Base-by-base conservation (phyloP, 768 basidiomycete genomes). In the Boletus sensibilis region DNA sequence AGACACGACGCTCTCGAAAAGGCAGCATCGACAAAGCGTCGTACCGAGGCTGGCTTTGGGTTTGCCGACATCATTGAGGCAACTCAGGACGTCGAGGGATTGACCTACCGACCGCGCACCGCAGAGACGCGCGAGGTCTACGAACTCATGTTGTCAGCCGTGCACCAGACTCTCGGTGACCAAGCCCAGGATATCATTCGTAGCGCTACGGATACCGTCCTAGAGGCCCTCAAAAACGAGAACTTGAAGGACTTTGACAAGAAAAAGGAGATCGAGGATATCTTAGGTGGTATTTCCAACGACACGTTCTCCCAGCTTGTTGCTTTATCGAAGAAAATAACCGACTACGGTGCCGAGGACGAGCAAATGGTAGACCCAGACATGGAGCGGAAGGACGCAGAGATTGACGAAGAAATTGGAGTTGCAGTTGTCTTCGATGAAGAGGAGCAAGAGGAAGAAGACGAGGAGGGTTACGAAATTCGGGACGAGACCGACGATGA, bases 361-460 rank as follows among this genome's bases (percentile, higher is more conserved):
- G 92, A 91, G 70, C 71, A 78, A 18, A 81, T 84, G 74, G 85
- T 74, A 0, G 93, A 94, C 66, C 88, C 88, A 0, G 92, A 92
- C 62, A 78, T 80, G 73, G 93, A 92, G 68, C 78, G 81, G 45
- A 87, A 88, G 71, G 92, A 91, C 55, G 91, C 85, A 3, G 93
- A 90, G 72, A 94, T 98, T 64, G 96, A 98, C 61, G 94, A 94
- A 56, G 94, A 96, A 64, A 86, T 91, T 42, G 95, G 96, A n/a
- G 96, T 99, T 1, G 96, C 96, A 0, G 95, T 99, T 9, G 88
- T 98, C 6, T 98, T 98, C 56, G 95, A 98, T 61, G 96, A 98
- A 67, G 97, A 98, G 56, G 96, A 97, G 61, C 87, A 93, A 64
- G 94, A 97, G 23, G 93, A 91, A 5, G 94, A 95, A 2, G 92